These are phyloP conservation scores for Phaeoacremonium minimum DNA, from an alignment of 2,329 filamentous ascomycete genomes.

Conservation along the genomic window DNA sequence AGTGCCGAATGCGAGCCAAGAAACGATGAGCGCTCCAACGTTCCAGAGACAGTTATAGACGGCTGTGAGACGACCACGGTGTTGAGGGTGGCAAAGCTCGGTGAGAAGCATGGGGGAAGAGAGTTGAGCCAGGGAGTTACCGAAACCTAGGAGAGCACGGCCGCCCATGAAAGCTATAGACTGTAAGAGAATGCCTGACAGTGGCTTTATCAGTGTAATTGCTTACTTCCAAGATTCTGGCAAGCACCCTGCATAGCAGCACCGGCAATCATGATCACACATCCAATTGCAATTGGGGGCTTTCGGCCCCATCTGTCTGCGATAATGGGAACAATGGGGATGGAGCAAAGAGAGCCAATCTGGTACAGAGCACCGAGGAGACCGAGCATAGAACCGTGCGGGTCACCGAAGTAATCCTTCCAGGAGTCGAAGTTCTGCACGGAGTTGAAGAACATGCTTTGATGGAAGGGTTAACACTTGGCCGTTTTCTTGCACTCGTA, in stretches of 20 bases:
- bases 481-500: no score
- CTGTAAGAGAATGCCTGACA: no score
- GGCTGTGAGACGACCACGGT: constrained; percentile 43
- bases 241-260: constrained; percentile 52
- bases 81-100: constrained; percentile 48
- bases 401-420: constrained; percentile 43
- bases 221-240: constrained; percentile 29
- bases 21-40: constrained; percentile 38
- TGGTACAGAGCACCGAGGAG: constrained; percentile 56
- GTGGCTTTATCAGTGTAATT: constrained; percentile 12
- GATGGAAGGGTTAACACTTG: no score
- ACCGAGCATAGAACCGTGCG: constrained; percentile 37
- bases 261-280: constrained; percentile 50
- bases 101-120: constrained; percentile 48
- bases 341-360: constrained; percentile 51
- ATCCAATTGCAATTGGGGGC: constrained; percentile 48
- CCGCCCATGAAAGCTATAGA: constrained; percentile 53
- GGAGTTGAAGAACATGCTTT: constrained; percentile 39
- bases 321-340: constrained; percentile 51
- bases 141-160: constrained; percentile 54
- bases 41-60: constrained; percentile 55
- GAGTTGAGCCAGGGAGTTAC: constrained; percentile 47
- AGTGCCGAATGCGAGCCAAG: constrained; percentile 47
- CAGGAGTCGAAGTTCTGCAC: constrained; percentile 38
- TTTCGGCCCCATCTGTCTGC: constrained; percentile 51